A percentile compares a stretch with the other conserved stretches of the same genome.
phyloP scores from a whole-genome alignment of 1,284 basidiomycete species.

The Puccinia polysora region DNA sequence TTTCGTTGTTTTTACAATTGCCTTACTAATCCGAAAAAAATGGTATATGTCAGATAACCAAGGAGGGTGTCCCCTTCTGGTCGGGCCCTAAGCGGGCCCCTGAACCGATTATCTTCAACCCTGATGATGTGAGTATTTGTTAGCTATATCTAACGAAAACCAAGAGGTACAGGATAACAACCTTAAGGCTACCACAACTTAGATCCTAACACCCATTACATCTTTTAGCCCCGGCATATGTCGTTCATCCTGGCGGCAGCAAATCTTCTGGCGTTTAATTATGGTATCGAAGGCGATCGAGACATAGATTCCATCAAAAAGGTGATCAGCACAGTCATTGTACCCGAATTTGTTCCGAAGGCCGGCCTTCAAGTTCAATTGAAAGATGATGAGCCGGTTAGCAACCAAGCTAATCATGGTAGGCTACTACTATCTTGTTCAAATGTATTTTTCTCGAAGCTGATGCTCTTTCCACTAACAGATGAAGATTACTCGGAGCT shows the following conservation, averaged over 20 bases:
- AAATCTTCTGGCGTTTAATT: slow-evolving; percentile 97
- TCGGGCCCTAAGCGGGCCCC: slow-evolving; percentile 92
- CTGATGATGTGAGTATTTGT: slow-evolving; percentile 71
- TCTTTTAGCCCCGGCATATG: slow-evolving; percentile 70
- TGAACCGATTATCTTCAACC: slow-evolving; percentile 81
- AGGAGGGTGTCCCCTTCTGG: slow-evolving; percentile 53
- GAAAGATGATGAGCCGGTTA: slow-evolving; percentile 81
- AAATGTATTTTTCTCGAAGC: not conserved
- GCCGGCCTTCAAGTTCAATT: slow-evolving; percentile 91
- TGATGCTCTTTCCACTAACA: not conserved
- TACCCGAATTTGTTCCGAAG: slow-evolving; percentile 90
- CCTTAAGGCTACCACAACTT: not conserved
- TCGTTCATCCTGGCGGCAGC: slow-evolving; percentile 87
- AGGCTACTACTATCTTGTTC: not conserved
- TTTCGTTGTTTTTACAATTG: not conserved
- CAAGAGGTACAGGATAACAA: too few species aligned
- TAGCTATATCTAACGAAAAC: too few species aligned
- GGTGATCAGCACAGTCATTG: slow-evolving; percentile 73
- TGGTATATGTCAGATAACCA: slow-evolving; percentile 28
- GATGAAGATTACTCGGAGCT: slow-evolving; percentile 61
- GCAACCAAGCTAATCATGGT: slow-evolving; percentile 57
- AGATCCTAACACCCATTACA: not conserved
- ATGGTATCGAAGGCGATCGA: slow-evolving; percentile 85
- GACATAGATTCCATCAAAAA: slow-evolving; percentile 77
- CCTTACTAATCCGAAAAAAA: not conserved